A percentile compares a stretch with the other conserved stretches of the same genome.
phyloP scores from a whole-genome alignment of 768 basidiomycete genomes.

The Suillus americanus region DNA sequence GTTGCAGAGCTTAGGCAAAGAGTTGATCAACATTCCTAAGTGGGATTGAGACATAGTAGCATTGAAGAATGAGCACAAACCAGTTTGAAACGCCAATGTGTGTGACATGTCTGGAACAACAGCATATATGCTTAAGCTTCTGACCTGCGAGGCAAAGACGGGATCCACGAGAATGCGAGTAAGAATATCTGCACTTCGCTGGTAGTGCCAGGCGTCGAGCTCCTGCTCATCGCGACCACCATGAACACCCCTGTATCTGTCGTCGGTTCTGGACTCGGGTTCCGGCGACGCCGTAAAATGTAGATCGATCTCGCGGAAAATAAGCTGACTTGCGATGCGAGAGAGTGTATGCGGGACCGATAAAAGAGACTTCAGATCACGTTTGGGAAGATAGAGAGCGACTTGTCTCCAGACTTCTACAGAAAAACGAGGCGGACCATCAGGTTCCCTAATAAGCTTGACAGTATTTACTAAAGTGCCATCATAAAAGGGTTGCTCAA shows the following conservation, averaged over 20 bases:
- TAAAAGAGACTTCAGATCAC: conserved; percentile 64
- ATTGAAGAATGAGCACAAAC: conserved; percentile 31
- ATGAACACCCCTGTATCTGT: neutral
- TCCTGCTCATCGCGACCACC: conserved; percentile 27
- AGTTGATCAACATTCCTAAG: conserved; percentile 67
- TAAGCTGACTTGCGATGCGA: conserved; percentile 63
- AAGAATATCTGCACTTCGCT: conserved; percentile 70
- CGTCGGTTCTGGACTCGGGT: conserved; percentile 16
- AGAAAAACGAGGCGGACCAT: conserved; percentile 48
- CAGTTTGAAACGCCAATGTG: conserved; percentile 62
- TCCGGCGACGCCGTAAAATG: conserved; percentile 49
- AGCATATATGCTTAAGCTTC: conserved; percentile 59
- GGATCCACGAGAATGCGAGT: conserved; percentile 63
- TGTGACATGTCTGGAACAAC: conserved; percentile 46
- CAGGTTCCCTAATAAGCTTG: conserved; percentile 36
- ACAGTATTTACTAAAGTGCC: neutral
- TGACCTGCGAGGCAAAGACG: conserved; percentile 56
- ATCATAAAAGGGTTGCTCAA: conserved; percentile 8
- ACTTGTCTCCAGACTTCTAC: conserved; percentile 74
- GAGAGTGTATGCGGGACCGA: conserved; percentile 67
- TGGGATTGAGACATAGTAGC: neutral
- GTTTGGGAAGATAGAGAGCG: conserved; percentile 56
- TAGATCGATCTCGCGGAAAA: conserved; percentile 60
- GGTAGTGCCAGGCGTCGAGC: conserved; percentile 47
- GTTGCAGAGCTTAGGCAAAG: conserved; percentile 60